Base-by-base conservation (phyloP, 2,329 filamentous ascomycete species). In the Dactylellina parvicollis region DNA sequence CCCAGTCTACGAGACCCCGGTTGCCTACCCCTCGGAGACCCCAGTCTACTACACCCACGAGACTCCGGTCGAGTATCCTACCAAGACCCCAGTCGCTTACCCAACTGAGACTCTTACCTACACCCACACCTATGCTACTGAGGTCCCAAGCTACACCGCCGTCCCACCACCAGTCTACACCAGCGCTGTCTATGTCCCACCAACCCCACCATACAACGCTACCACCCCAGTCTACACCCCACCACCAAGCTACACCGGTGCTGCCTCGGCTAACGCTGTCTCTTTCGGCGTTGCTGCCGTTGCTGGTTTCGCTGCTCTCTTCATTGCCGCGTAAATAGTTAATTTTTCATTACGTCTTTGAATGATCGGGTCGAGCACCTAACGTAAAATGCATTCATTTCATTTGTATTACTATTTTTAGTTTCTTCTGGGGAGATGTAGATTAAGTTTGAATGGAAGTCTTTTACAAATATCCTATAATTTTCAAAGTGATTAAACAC, bases 401-500 rank as follows among this genome's bases (percentile, higher is more conserved):
- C 66, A 59, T 72, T 64, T 72, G 67, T 72, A 72, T 72, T 72
- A 72, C 67, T 72, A 72, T 72, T 72, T 70, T 72, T 65, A 65
- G 54, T 56, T 57, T 54, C 52, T 72, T 72, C 67, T 59, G 67
- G 52, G 67, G 57, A 26, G 67, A 52, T 72, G 67, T 72, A 72
- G 67, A 72, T 72, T 72, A 64, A 72, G 67, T 64, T 72, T 72
- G 67, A 72, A 72, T 72, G 67, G 34, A 67, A 59, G 50, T 59
- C 24, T 72, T 72, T 34, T 57, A 70, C 36, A 52, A 70, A 55
- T 47, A 52, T 52, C n/a, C n/a, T n/a, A n/a, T n/a, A n/a, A n/a
- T n/a, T n/a, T n/a, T n/a, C n/a, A n/a, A n/a, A n/a, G n/a, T n/a
- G n/a, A n/a, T n/a, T n/a, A n/a, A n/a, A n/a, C n/a, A n/a, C n/a